Base-by-base conservation (phyloP, 169 alveolate genomes). In the Perkinsus marinus region DNA sequence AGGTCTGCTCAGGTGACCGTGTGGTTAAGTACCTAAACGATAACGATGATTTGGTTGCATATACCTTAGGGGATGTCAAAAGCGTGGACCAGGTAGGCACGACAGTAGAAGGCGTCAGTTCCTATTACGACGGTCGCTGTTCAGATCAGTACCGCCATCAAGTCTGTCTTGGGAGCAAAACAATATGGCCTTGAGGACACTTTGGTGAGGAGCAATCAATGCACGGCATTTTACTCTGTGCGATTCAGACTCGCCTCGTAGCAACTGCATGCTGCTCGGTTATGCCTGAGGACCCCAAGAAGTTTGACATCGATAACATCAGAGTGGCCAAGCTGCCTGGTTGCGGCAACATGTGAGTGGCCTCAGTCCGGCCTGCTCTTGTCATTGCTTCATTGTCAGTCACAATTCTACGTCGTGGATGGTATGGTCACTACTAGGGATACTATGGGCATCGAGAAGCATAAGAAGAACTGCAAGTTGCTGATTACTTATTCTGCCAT, bases 271-370 rank as follows among this genome's bases (percentile, higher is more conserved):
- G 97, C 92, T 94, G 97, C 39, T 95, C 97, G 92, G 94, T 98
- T 68, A 97, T 98, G 96, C 99, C 99, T 89, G 96, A 94, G 38
- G 96, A 97, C 93, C 95, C 95, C 30, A 95, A 93, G 68, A 95
- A 94, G 39, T 98, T 99, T 93, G 98, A 98, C 95, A 98, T 97
- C 39, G 99, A 99, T 94, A 97, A 98, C 95, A 98, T 99, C 16
- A 97, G 99, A 90, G 99, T 99, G 0, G 97, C 98, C 10, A 98
- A 99, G 96, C 95, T 99, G 68, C 95, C 97, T 46, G 99, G 99
- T 17, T 99, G 99, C 37, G 79, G 79, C 79, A 57, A 57, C 34
- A 57, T 57, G 79, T 57, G 22, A 16, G 22, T 30, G 22, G 79
- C 36, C 37, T 19, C 22, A 5, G 37, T 13, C 79, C 5, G 34